Percentiles rank a stretch among this genome's conserved stretches.
Conservation (phyloP, 2,329 filamentous ascomycete species). For the Triangularia verruculosa region DNA sequence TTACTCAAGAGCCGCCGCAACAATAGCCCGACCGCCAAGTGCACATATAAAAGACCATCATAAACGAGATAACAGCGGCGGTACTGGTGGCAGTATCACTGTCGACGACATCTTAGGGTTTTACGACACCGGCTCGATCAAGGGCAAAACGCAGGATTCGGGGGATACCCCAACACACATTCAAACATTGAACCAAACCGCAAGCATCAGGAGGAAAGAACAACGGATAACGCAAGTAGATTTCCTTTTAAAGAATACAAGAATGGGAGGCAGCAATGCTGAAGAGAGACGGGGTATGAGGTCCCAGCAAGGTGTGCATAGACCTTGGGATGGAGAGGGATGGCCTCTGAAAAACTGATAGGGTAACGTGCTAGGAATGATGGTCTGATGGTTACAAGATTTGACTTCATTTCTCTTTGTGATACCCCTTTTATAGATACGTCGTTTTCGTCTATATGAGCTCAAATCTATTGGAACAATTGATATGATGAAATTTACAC, state of each 20-base stretch:
- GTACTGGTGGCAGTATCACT: conserved; percentile 29
- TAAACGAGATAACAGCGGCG: neutral
- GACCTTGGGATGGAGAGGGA: neutral
- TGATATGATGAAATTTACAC: neutral
- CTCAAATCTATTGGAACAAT: neutral
- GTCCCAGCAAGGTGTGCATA: neutral
- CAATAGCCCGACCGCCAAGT: conserved; percentile 24
- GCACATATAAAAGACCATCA: conserved; percentile 19
- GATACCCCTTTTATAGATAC: neutral
- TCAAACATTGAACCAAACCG: neutral
- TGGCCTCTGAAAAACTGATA: neutral
- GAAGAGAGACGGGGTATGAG: neutral
- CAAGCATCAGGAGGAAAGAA: neutral
- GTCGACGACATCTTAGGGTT: conserved; percentile 34
- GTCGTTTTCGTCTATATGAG: neutral
- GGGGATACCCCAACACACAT: too few relatives aligned
- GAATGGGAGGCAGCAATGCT: neutral
- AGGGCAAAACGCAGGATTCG: too few relatives aligned
- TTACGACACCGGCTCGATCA: conserved; percentile 27
- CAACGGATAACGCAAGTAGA: neutral
- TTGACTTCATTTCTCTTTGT: neutral
- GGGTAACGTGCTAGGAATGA: neutral
- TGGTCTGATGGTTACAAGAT: neutral
- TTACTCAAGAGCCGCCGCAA: conserved; percentile 11
- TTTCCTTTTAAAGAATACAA: neutral